A percentile compares a stretch with the other conserved stretches of the same genome.
Conservation (phyloP, 805 yeast genomes). For the Priceomyces castillae region DNA sequence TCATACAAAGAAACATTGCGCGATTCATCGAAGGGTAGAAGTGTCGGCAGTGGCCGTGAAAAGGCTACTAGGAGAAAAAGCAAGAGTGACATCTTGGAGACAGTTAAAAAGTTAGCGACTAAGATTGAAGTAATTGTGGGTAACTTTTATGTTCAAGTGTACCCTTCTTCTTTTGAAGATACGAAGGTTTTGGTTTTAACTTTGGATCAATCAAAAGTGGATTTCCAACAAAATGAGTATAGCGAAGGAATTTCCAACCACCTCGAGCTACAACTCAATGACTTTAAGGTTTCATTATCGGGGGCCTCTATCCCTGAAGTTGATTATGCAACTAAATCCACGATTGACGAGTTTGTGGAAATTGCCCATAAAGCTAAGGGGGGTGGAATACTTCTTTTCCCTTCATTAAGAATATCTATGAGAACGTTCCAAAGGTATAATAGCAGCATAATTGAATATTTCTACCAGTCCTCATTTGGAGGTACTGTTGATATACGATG, state of each 20-base stretch:
- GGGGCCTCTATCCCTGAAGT: conserved; percentile 51
- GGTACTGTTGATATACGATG: conserved; percentile 90
- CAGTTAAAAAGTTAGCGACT: conserved; percentile 55
- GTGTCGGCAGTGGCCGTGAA: conserved; percentile 1
- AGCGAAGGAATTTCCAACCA: conserved; percentile 50
- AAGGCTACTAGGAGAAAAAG: conserved; percentile 5
- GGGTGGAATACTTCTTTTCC: conserved; percentile 77
- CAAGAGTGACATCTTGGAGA: conserved; percentile 22
- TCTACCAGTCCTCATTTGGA: conserved; percentile 71
- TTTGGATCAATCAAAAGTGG: conserved; percentile 53
- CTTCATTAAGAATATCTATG: conserved; percentile 74
- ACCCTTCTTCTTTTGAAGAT: conserved; percentile 81
- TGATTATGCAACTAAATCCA: conserved; percentile 42
- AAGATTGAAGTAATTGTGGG: conserved; percentile 63
- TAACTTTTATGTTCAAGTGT: conserved; percentile 57
- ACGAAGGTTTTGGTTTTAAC: conserved; percentile 66
- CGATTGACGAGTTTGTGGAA: conserved; percentile 54
- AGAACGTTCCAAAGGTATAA: conserved; percentile 60
- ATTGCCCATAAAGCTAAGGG: conserved; percentile 64
- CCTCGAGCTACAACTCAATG: conserved; percentile 58
- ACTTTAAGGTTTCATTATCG: conserved; percentile 67
- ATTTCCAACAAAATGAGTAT: conserved; percentile 48
- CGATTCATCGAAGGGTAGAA: conserved; percentile 43
- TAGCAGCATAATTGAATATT: conserved; percentile 58
- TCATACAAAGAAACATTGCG: conserved; percentile 74